phyloP scores from a whole-genome alignment of 2,329 filamentous ascomycete genomes.

The Cryphonectria nitschkei region DNA sequence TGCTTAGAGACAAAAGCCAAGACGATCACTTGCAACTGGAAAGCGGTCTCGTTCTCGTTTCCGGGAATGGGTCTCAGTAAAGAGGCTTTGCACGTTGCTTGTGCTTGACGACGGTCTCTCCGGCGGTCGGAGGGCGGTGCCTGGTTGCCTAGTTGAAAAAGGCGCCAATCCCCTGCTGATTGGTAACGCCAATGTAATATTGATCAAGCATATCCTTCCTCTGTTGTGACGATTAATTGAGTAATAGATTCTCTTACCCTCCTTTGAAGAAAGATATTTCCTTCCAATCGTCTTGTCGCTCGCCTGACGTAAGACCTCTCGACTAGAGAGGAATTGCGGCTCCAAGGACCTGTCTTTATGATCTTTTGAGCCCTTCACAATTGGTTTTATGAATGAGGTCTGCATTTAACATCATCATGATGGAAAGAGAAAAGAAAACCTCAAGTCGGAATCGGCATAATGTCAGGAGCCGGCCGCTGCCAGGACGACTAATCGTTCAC shows the following conservation, averaged over 20 bases:
- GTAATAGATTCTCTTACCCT: background rate
- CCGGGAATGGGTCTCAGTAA: background rate
- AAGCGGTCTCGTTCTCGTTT: background rate
- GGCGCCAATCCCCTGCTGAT: background rate
- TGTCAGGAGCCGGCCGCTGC: background rate
- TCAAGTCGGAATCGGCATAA: background rate
- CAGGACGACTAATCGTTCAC: background rate
- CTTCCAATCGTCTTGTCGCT: background rate
- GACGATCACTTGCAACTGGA: background rate
- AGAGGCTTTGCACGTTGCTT: background rate
- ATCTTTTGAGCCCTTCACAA: background rate
- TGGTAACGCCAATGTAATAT: background rate
- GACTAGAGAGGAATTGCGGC: background rate
- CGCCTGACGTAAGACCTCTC: background rate
- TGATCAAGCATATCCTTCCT: background rate
- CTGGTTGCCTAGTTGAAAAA: background rate
- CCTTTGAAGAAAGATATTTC: background rate
- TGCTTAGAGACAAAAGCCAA: background rate
- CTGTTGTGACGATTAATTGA: background rate
- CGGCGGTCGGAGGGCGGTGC: background rate
- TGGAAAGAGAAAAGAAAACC: background rate
- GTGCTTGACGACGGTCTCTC: background rate
- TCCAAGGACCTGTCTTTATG: background rate
- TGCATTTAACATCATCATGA: background rate
- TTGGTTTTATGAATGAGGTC: background rate